These are phyloP conservation scores for Aureobasidium pullulans DNA, from an alignment of 2,329 filamentous ascomycete genomes.

Conservation along the genomic window DNA sequence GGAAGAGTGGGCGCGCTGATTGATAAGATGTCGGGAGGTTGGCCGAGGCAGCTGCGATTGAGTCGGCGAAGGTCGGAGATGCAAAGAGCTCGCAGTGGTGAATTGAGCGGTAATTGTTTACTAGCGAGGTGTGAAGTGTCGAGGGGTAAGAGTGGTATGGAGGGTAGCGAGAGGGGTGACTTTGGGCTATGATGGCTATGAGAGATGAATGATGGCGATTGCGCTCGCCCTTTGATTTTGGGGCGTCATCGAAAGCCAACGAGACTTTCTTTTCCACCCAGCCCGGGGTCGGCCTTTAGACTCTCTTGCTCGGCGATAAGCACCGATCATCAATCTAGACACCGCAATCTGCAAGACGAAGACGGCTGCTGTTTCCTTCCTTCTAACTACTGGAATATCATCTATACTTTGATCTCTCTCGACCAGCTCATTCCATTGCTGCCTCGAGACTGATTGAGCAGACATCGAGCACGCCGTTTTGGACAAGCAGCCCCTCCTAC, in stretches of 20 bases:
- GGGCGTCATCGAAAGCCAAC: not conserved
- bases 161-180: not conserved
- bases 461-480: not conserved
- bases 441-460: not conserved
- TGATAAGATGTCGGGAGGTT: conserved; percentile 1
- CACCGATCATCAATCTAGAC: not conserved
- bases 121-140: not conserved
- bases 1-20: not conserved
- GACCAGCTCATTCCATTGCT: not conserved
- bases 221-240: not conserved
- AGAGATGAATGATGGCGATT: not conserved
- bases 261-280: not conserved
- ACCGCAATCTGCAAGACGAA: not conserved
- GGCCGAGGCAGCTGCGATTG: not conserved
- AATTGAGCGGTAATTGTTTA: not conserved
- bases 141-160: not conserved
- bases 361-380: not conserved
- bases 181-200: too few species aligned
- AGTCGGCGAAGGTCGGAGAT: not conserved
- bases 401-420: not conserved
- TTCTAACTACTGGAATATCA: too few species aligned
- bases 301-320: not conserved
- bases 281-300: not conserved
- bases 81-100: not conserved
- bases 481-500: not conserved